Evolutionary conservation across 768 basidiomycete genomes (phyloP).

Genomic region (Phlebiopsis flavidoalba): DNA sequence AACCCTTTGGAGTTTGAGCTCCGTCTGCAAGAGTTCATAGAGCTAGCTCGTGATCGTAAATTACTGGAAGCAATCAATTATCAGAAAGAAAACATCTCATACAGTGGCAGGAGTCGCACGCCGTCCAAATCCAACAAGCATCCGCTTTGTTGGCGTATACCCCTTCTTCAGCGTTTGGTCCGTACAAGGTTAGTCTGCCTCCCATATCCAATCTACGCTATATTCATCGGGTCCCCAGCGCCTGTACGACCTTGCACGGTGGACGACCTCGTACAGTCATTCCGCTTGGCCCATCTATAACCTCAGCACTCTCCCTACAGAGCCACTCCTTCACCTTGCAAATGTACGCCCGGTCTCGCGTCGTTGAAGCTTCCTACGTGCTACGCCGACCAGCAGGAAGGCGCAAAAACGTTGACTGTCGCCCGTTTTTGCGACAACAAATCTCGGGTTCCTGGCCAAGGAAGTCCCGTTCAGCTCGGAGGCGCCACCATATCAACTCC

Average conservation of each 20-base stretch:
- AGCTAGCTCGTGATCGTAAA: conserved; percentile 69
- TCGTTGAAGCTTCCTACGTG: conserved; percentile 89
- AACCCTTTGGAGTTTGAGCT: conserved; percentile 95
- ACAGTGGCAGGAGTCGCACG: conserved; percentile 78
- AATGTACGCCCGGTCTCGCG: conserved; percentile 88
- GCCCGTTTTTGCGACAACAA: conserved; percentile 83
- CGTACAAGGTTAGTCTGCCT: conserved; percentile 63
- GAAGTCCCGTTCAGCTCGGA: conserved; percentile 91
- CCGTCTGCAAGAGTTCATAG: conserved; percentile 94
- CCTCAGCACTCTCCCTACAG: conserved; percentile 82
- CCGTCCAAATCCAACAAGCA: conserved; percentile 71
- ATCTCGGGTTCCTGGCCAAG: conserved; percentile 68
- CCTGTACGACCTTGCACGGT: conserved; percentile 77
- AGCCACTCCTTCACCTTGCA: conserved; percentile 82
- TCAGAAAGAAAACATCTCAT: conserved; percentile 73
- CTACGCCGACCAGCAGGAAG: conserved; percentile 38
- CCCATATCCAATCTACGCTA: not conserved
- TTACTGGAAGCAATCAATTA: conserved; percentile 79
- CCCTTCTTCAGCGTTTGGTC: conserved; percentile 63
- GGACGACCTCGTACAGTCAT: conserved; percentile 71
- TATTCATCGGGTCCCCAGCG: conserved; percentile 41
- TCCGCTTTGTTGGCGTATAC: conserved; percentile 73
- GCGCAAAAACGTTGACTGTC: conserved; percentile 79
- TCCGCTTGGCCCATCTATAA: conserved; percentile 84
- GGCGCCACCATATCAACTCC: conserved; percentile 92